Conservation (phyloP, 1,284 basidiomycete species). For the Rhodotorula sp. region DNA sequence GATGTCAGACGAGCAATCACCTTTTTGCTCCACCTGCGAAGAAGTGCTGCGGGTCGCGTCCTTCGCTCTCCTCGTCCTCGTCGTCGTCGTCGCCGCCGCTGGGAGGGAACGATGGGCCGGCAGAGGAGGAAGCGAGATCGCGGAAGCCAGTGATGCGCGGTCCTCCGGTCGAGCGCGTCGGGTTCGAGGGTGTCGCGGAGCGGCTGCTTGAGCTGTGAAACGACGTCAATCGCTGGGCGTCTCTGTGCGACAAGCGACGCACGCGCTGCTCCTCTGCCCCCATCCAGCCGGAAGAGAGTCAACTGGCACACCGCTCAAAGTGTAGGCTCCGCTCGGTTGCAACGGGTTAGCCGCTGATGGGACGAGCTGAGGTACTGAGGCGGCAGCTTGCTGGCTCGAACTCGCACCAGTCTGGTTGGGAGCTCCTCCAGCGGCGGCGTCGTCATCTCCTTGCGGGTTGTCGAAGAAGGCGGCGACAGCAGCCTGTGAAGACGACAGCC, state of each 20-base stretch:
- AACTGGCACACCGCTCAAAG: constrained; percentile 49
- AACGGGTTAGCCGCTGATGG: too few relatives aligned
- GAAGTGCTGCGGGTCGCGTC: constrained; percentile 61
- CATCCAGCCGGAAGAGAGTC: constrained; percentile 43
- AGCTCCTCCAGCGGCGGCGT: neutral
- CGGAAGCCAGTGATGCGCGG: constrained; percentile 50
- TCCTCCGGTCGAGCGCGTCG: constrained; percentile 23
- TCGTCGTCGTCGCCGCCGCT: constrained; percentile 53
- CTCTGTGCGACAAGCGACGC: neutral
- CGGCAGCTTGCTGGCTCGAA: neutral
- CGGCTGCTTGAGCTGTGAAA: constrained; percentile 13
- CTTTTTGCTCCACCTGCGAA: constrained; percentile 85
- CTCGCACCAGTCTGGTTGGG: neutral
- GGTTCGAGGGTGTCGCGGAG: constrained; percentile 23
- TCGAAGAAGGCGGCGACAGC: constrained; percentile 51
- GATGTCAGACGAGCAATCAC: constrained; percentile 51
- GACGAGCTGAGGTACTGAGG: neutral
- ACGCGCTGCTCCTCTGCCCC: constrained; percentile 23
- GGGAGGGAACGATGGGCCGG: constrained; percentile 16
- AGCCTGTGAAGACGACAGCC: constrained; percentile 24
- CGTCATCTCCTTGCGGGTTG: constrained; percentile 27
- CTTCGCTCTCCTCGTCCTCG: constrained; percentile 53
- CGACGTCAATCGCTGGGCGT: neutral
- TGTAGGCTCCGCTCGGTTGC: constrained; percentile 40
- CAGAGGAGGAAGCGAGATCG: constrained; percentile 42